A percentile compares a stretch with the other conserved stretches of the same genome.
These are phyloP conservation scores for Kwoniella sp. DNA, from an alignment of 768 basidiomycete genomes.

Conservation along the genomic window DNA sequence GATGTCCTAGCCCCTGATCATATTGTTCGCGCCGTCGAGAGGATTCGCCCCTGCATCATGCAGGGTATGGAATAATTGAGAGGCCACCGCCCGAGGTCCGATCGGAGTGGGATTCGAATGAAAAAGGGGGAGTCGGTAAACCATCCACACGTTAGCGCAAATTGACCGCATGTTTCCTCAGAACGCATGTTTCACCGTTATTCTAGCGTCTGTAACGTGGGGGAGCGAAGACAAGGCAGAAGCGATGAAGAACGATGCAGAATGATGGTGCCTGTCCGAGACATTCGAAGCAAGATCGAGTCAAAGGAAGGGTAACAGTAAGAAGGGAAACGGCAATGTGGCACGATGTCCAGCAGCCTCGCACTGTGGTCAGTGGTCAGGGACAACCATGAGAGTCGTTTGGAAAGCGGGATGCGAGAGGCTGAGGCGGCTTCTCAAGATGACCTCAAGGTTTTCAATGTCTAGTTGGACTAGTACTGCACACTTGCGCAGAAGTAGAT, in stretches of 20 bases:
- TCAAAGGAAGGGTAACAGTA: neutral
- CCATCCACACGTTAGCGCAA: conserved; percentile 2
- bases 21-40: neutral
- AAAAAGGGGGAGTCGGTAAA: neutral
- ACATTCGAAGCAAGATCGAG: neutral
- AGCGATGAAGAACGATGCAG: neutral
- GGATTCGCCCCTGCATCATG: neutral
- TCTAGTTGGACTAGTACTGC: neutral
- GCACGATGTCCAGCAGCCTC: too few species aligned
- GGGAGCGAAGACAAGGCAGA: too few species aligned
- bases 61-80: neutral
- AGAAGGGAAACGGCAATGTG: too few species aligned
- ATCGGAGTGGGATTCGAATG: neutral
- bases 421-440: neutral
- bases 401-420: neutral
- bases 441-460: neutral
- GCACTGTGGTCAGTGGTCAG: too few species aligned
- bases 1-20: neutral
- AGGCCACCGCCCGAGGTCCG: neutral
- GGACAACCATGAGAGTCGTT: neutral
- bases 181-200: too few species aligned
- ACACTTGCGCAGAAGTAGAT: too few species aligned
- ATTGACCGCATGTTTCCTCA: too few species aligned
- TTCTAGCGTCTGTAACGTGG: too few species aligned
- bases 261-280: conserved; percentile 14